These are phyloP conservation scores for Penicillium ochrochloron DNA, from an alignment of 495 filamentous ascomycete species.

Conservation along the genomic window DNA sequence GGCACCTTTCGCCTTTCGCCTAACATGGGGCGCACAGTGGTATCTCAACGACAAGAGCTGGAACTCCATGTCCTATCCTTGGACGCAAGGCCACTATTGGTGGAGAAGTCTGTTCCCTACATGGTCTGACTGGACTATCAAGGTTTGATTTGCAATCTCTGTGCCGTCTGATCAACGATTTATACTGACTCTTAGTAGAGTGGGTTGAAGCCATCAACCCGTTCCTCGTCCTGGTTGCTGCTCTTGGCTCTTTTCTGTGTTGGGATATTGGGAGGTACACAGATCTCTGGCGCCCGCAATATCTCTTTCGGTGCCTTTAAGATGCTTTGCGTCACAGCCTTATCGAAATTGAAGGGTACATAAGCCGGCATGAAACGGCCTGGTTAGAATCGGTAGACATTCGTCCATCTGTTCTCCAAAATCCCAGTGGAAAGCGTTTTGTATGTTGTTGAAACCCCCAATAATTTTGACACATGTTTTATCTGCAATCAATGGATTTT, in stretches of 20 bases:
- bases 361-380: no score
- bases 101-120: constrained; percentile 39
- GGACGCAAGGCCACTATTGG: constrained; percentile 42
- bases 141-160: constrained; percentile 16
- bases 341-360: neutral
- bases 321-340: neutral
- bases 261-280: neutral
- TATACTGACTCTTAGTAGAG: neutral
- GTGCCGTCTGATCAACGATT: neutral
- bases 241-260: neutral
- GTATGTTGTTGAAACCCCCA: no score
- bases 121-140: constrained; percentile 43
- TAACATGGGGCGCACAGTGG: constrained; percentile 23
- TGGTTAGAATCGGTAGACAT: no score
- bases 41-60: constrained; percentile 43
- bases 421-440: no score
- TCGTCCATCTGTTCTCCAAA: no score
- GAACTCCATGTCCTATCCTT: constrained; percentile 56
- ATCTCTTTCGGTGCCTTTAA: neutral
- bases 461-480: no score
- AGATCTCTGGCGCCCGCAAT: neutral
- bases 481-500: no score
- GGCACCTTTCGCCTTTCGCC: constrained; percentile 8
- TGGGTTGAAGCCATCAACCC: neutral
- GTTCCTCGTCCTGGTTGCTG: neutral